phyloP scores from a whole-genome alignment of 352 stramenopile genomes.

The Phytophthora sojae region DNA sequence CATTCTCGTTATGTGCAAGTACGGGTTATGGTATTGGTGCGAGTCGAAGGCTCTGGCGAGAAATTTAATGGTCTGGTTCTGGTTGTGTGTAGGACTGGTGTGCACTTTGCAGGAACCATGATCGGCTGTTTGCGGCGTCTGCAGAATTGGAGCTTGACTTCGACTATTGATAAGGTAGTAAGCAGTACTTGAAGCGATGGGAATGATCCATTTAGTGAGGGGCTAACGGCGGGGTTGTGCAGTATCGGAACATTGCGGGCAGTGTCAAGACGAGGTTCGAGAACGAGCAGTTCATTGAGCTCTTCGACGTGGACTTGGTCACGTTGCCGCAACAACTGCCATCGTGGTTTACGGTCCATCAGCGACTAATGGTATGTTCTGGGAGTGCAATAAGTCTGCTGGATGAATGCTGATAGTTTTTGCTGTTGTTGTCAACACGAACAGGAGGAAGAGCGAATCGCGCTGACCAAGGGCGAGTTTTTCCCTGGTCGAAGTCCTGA shows the following conservation, averaged over 20 bases:
- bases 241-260: conserved; percentile 89
- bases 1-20: conserved; percentile 92
- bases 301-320: conserved; percentile 89
- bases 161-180: conserved; percentile 85
- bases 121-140: conserved; percentile 84
- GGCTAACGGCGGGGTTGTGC: not conserved
- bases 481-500: conserved; percentile 58
- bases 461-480: conserved; percentile 67
- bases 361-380: conserved; percentile 68
- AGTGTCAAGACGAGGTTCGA: conserved; percentile 89
- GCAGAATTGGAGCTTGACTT: conserved; percentile 89
- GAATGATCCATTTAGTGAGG: not conserved
- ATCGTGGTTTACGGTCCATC: conserved; percentile 84
- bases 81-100: conserved; percentile 53
- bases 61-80: not conserved
- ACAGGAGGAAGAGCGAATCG: conserved; percentile 83
- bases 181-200: not conserved
- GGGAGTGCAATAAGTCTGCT: not conserved
- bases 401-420: not conserved
- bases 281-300: conserved; percentile 91
- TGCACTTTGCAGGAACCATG: conserved; percentile 81
- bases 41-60: not conserved
- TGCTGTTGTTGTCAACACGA: not conserved
- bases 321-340: conserved; percentile 81
- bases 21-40: conserved; percentile 17